Evolutionary conservation across 495 filamentous ascomycete species (phyloP), one percentile per base, ranked within the genome.

Genomic region (Lentithecium fluviatile): DNA sequence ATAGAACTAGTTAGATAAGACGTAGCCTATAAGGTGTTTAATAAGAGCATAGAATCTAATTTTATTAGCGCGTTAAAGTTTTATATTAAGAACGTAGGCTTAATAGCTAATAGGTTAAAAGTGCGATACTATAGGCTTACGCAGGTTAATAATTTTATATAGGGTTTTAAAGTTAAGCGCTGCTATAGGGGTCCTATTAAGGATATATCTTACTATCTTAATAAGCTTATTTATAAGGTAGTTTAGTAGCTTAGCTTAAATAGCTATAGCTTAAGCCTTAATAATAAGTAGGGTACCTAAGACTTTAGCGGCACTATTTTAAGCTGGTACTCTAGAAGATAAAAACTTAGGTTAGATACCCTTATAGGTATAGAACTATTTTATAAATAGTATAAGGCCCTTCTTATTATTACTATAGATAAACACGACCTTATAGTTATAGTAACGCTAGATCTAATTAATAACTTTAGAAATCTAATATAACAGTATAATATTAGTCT

Each of bases 141-240:
- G 8, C 1, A 19, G 40, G 3, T 47, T 19, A 4, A 63, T 47
- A 2, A 24, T 42, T 42, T 68, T 25, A 47, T 42, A 26, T 20
- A 36, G 65, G 19, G 65, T 66, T 32, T 26, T 56, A 64, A 57
- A 68, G 6, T 45, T 37, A 2, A 62, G 26, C 8, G 12, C 21
- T 42, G 47, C 15, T 37, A 25, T 62, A n/a, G 64, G 64, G 3
- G 64, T 66, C 17, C 64, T 20, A 46, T 66, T 66, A 37, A 66
- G 52, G 2, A 66, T 32, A 40, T 63, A 63, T n/a, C 4, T 36
- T 36, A 23, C 46, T 53, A 40, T 29, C 46, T 12, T 26, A 12
- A 36, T 36, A 51, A 40, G 21, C 24, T 63, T 42, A 20, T 46
- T 47, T 10, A 47, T 17, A 2, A 66, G 60, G 6, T 26, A 10